phyloP scores from a whole-genome alignment of 2,329 filamentous ascomycete genomes.

The Orbilia blumenaviensis region DNA sequence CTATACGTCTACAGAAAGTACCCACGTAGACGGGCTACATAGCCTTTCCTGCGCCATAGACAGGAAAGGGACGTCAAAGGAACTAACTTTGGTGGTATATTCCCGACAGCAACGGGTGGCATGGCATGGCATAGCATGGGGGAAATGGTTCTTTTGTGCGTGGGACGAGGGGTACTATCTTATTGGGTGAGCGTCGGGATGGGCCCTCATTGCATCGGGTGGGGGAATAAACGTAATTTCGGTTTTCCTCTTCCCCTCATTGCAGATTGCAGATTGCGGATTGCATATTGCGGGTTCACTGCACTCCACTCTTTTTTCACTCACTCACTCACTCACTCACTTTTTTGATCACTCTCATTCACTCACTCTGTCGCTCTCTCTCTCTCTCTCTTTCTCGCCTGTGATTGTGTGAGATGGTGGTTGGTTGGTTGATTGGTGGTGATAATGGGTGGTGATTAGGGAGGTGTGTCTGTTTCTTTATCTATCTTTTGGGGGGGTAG shows the following conservation, averaged over 20 bases:
- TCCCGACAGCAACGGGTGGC: not conserved
- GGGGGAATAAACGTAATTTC: constrained; percentile 26
- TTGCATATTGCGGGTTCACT: too few relatives aligned
- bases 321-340: not conserved
- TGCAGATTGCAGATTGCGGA: not conserved
- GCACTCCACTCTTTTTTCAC: not conserved
- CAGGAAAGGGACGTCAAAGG: not conserved
- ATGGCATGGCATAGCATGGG: not conserved
- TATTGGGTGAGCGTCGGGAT: constrained; percentile 15
- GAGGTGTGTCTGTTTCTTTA: too few relatives aligned
- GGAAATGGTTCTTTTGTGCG: constrained; percentile 5
- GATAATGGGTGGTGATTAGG: too few relatives aligned
- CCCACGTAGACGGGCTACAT: not conserved
- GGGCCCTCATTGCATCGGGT: not conserved
- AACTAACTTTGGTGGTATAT: too few relatives aligned
- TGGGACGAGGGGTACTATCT: constrained; percentile 44
- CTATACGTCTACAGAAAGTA: not conserved
- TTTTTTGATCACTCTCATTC: not conserved
- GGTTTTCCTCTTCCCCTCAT: too few relatives aligned
- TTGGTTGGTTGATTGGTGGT: too few relatives aligned
- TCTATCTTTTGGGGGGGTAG: not conserved
- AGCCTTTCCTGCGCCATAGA: not conserved
- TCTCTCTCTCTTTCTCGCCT: not conserved
- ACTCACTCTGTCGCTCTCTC: not conserved
- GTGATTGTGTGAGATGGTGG: not conserved